Conservation (phyloP, 2,329 filamentous ascomycete genomes). For the Pyrenophora seminiperda region DNA sequence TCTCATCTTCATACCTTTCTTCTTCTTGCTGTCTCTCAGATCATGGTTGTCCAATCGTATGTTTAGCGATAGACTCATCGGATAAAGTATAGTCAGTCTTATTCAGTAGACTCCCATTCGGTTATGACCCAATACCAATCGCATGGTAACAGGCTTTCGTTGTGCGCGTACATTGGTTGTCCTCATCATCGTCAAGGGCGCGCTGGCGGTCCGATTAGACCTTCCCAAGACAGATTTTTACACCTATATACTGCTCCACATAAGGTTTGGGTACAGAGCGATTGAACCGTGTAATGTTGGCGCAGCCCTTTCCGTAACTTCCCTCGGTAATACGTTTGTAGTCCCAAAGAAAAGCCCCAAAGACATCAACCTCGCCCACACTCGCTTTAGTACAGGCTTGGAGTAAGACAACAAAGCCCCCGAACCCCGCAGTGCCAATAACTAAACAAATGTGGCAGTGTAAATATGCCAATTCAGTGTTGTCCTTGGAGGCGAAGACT, state of each 20-base stretch:
- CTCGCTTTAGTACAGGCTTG: constrained; percentile 49
- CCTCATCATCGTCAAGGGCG: constrained; percentile 58
- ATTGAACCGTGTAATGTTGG: constrained; percentile 38
- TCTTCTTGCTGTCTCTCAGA: constrained; percentile 15
- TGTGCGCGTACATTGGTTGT: constrained; percentile 51
- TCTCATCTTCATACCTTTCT: constrained; percentile 17
- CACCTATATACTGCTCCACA: constrained; percentile 47
- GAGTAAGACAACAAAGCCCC: neutral
- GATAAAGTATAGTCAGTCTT: constrained; percentile 9
- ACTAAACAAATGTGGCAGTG: constrained; percentile 49
- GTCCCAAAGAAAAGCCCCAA: constrained; percentile 42
- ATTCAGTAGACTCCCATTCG: constrained; percentile 12
- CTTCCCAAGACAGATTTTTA: constrained; percentile 55
- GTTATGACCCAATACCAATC: constrained; percentile 38
- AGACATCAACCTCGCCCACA: constrained; percentile 50
- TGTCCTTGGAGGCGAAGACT: constrained; percentile 10
- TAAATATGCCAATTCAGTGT: constrained; percentile 30
- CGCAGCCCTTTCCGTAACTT: constrained; percentile 32
- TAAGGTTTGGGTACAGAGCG: constrained; percentile 51
- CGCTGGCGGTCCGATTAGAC: constrained; percentile 54
- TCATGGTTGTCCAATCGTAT: constrained; percentile 14
- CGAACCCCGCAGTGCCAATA: constrained; percentile 40
- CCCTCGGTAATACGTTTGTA: constrained; percentile 41
- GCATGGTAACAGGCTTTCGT: constrained; percentile 3
- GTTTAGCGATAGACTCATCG: constrained; percentile 12